phyloP scores from a whole-genome alignment of 495 filamentous ascomycete genomes.

The Astrocystis sublimbata region DNA sequence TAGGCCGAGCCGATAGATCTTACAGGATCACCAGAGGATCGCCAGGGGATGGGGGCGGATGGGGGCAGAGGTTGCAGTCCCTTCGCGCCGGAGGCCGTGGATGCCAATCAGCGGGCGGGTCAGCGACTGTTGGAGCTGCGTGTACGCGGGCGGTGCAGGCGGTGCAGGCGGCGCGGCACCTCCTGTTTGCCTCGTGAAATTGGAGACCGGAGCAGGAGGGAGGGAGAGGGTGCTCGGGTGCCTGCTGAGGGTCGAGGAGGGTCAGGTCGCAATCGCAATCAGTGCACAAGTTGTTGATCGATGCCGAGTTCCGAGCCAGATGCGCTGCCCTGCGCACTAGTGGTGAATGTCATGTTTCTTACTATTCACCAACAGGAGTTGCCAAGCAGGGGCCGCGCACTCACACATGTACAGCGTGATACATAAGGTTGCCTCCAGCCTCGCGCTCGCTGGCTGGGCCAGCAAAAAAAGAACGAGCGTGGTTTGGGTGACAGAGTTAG shows the following conservation, averaged over 20 bases:
- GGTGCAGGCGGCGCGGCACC: neutral
- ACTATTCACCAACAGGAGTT: neutral
- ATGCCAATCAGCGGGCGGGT: neutral
- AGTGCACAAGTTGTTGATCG: neutral
- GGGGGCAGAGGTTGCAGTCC: neutral
- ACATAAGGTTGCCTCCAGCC: slow-evolving; percentile 5
- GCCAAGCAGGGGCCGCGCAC: slow-evolving; percentile 3
- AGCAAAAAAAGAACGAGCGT: no score
- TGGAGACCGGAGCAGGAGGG: neutral
- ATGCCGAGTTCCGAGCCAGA: slow-evolving; percentile 2
- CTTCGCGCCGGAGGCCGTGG: neutral
- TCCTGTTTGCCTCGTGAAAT: neutral
- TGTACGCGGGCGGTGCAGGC: no score
- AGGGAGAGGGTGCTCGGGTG: neutral
- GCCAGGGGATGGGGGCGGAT: neutral
- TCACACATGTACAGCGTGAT: no score
- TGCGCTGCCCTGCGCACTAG: neutral
- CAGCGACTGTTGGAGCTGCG: neutral
- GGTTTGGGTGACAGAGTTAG: neutral
- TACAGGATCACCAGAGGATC: slow-evolving; percentile 6
- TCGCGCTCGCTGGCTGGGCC: slow-evolving; percentile 2
- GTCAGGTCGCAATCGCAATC: no score
- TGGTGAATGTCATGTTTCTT: neutral
- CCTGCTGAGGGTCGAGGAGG: no score
- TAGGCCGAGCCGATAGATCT: neutral